Conservation (phyloP, 345 rosid genomes). For the Acer negundo region DNA sequence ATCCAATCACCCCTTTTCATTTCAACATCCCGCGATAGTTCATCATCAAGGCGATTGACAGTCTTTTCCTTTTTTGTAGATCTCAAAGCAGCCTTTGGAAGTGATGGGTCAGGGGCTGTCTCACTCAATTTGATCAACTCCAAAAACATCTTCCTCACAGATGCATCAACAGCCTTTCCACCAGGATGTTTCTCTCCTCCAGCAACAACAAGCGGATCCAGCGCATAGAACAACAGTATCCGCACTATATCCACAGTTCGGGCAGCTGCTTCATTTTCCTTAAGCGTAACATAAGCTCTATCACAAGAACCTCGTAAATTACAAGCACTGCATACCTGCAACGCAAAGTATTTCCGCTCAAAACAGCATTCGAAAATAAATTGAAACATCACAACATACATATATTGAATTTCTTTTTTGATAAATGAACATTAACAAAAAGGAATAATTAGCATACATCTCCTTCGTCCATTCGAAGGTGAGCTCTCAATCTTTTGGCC, state of each 20-base stretch:
- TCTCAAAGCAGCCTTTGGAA: conserved; percentile 47
- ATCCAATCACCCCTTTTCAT: conserved; percentile 80
- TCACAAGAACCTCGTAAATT: conserved; percentile 85
- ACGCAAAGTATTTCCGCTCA: conserved; percentile 20
- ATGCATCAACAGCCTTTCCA: conserved; percentile 49
- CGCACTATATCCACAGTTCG: conserved; percentile 89
- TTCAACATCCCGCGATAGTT: conserved; percentile 41
- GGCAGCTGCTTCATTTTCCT: conserved; percentile 68
- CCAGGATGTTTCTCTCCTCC: conserved; percentile 55
- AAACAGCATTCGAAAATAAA: background rate
- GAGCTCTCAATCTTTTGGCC: conserved; percentile 80
- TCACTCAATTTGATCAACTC: conserved; percentile 76
- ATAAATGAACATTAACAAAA: background rate
- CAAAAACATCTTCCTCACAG: conserved; percentile 71
- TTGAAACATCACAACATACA: background rate
- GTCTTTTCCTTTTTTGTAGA: conserved; percentile 30
- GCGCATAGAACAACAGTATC: conserved; percentile 59
- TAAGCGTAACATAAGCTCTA: conserved; percentile 75
- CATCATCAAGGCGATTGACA: conserved; percentile 23
- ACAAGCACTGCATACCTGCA: conserved; percentile 83
- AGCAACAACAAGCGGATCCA: conserved; percentile 66
- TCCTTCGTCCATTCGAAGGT: conserved; percentile 67
- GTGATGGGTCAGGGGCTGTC: conserved; percentile 50
- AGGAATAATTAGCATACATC: conserved; percentile 54
- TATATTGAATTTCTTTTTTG: background rate